Evolutionary conservation across 2,329 filamentous ascomycete genomes (phyloP).

Genomic region (Tympanopsis confertula): DNA sequence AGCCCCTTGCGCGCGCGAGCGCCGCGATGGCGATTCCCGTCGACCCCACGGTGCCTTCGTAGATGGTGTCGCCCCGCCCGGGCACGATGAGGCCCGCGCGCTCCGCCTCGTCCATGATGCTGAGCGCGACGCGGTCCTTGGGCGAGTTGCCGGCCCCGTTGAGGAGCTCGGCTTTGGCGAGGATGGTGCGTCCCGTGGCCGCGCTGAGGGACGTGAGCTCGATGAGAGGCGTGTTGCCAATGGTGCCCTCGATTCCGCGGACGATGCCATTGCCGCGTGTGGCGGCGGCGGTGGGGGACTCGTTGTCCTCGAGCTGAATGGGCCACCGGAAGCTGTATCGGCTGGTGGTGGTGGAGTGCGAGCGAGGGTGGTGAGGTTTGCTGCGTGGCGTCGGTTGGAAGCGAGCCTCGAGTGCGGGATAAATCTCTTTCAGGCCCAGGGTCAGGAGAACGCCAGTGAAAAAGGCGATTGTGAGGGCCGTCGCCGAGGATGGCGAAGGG

Average conservation of each 20-base stretch:
- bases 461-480: conserved; percentile 63
- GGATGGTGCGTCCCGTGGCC: conserved; percentile 76
- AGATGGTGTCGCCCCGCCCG: conserved; percentile 80
- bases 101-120: conserved; percentile 79
- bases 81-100: conserved; percentile 64
- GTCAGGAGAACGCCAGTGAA: conserved; percentile 66
- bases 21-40: conserved; percentile 91
- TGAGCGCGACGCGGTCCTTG: conserved; percentile 87
- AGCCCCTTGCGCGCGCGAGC: conserved; percentile 76
- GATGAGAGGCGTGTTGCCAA: conserved; percentile 85
- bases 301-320: conserved; percentile 43
- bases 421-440: conserved; percentile 63
- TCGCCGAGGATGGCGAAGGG: conserved; percentile 25
- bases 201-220: conserved; percentile 75
- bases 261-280: conserved; percentile 33
- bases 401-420: conserved; percentile 59
- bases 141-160: conserved; percentile 90
- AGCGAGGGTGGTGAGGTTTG: conserved; percentile 4
- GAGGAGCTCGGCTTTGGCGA: conserved; percentile 91
- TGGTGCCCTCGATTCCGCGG: conserved; percentile 78
- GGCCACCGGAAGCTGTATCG: conserved; percentile 34
- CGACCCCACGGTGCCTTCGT: conserved; percentile 92
- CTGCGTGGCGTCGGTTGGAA: conserved; percentile 34
- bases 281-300: conserved; percentile 17
- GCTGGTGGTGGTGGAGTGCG: conserved; percentile 18